A percentile compares a stretch with the other conserved stretches of the same genome.
These are phyloP conservation scores for Eruca vesicaria DNA, from an alignment of 441 rosid species.

Conservation along the genomic window DNA sequence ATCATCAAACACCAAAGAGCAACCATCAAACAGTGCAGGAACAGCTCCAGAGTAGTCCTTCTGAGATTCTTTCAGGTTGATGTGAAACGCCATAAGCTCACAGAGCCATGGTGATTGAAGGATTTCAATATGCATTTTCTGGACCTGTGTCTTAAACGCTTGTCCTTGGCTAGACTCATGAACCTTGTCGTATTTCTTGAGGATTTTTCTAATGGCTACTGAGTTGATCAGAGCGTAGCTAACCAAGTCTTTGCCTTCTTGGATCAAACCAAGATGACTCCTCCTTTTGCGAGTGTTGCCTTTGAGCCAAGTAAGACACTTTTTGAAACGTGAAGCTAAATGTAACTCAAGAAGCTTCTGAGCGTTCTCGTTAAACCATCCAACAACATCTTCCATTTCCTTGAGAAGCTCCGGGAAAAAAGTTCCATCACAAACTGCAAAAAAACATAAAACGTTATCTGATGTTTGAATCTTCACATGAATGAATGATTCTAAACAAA, in stretches of 20 bases:
- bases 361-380: constrained; percentile 78
- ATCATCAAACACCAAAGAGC: constrained; percentile 54
- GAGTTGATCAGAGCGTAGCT: constrained; percentile 81
- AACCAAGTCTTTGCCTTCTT: constrained; percentile 81
- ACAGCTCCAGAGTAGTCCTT: constrained; percentile 38
- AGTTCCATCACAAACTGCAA: constrained; percentile 77
- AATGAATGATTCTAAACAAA: too few relatives aligned
- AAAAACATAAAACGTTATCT: neutral
- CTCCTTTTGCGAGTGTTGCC: constrained; percentile 49
- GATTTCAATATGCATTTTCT: constrained; percentile 81
- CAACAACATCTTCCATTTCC: constrained; percentile 83
- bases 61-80: constrained; percentile 68
- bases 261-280: constrained; percentile 62
- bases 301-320: constrained; percentile 67
- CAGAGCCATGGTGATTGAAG: constrained; percentile 95
- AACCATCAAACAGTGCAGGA: constrained; percentile 63
- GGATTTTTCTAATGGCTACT: constrained; percentile 76
- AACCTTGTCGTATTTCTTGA: constrained; percentile 96
- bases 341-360: constrained; percentile 80
- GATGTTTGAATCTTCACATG: too few relatives aligned
- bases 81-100: constrained; percentile 88
- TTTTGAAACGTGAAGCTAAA: constrained; percentile 73
- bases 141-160: constrained; percentile 85
- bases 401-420: constrained; percentile 85
- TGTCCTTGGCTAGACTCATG: constrained; percentile 92